These are phyloP conservation scores for Clavulina sp. DNA, from an alignment of 768 basidiomycete genomes.

Conservation along the genomic window DNA sequence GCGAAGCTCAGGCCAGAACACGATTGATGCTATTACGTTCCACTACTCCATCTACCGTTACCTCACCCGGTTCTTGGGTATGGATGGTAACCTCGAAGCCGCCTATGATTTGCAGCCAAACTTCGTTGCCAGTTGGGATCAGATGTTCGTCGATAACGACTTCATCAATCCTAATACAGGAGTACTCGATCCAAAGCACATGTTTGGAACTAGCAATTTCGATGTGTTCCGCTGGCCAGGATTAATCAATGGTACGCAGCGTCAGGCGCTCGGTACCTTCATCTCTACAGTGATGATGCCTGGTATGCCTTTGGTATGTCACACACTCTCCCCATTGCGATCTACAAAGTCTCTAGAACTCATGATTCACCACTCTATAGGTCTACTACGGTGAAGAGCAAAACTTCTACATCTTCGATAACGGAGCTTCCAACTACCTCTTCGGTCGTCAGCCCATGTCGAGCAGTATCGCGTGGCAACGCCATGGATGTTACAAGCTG, in stretches of 20 bases:
- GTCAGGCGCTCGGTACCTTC: constrained; percentile 60
- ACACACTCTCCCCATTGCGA: constrained; percentile 12
- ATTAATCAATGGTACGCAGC: constrained; percentile 66
- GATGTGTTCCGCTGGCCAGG: constrained; percentile 91
- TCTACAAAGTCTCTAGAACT: neutral
- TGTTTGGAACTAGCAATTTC: constrained; percentile 88
- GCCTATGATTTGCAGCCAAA: constrained; percentile 72
- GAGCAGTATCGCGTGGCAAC: constrained; percentile 67
- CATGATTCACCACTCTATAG: neutral
- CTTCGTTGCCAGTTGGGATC: constrained; percentile 80
- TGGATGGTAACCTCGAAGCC: constrained; percentile 88
- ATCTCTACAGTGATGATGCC: constrained; percentile 70
- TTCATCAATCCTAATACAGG: constrained; percentile 57
- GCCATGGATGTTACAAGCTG: constrained; percentile 80
- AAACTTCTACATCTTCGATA: constrained; percentile 66
- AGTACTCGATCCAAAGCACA: constrained; percentile 61
- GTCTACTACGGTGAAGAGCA: constrained; percentile 84
- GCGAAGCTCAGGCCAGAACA: constrained; percentile 41
- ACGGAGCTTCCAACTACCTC: constrained; percentile 51
- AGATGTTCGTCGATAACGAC: constrained; percentile 80
- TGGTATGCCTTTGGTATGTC: constrained; percentile 53
- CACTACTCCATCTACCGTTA: constrained; percentile 89
- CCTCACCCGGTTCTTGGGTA: constrained; percentile 73
- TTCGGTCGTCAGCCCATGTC: constrained; percentile 83
- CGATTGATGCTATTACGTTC: constrained; percentile 68